These are phyloP conservation scores for Paradendryphiella salina DNA, from an alignment of 2,329 filamentous ascomycete species.

Conservation along the genomic window DNA sequence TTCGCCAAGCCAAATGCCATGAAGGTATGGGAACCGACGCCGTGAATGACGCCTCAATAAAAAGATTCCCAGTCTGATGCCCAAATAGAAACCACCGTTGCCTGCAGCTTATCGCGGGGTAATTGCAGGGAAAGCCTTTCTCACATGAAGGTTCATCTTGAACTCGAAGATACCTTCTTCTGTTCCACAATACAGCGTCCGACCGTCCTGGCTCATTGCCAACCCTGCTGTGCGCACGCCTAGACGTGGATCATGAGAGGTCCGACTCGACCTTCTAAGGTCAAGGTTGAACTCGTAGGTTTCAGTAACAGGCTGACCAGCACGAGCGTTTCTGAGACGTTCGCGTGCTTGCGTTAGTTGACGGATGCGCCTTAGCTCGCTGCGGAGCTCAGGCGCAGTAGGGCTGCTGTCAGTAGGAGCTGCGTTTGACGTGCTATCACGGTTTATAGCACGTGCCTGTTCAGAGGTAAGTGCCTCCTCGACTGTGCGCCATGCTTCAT, in stretches of 20 bases:
- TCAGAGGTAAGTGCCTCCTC: constrained; percentile 52
- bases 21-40: not conserved
- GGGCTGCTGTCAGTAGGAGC: constrained; percentile 22
- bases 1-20: constrained; percentile 10
- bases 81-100: not conserved
- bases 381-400: constrained; percentile 38
- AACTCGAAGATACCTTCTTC: constrained; percentile 79
- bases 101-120: constrained; percentile 38
- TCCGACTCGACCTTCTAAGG: constrained; percentile 31
- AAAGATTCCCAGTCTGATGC: not conserved
- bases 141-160: constrained; percentile 63
- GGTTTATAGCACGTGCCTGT: constrained; percentile 31
- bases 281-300: constrained; percentile 33
- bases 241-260: constrained; percentile 35
- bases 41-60: not conserved
- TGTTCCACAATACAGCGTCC: constrained; percentile 53
- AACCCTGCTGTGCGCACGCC: constrained; percentile 54
- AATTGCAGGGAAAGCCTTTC: constrained; percentile 56
- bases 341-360: constrained; percentile 45
- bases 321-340: constrained; percentile 41
- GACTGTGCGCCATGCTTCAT: constrained; percentile 55
- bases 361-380: constrained; percentile 41
- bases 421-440: constrained; percentile 15
- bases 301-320: constrained; percentile 29
- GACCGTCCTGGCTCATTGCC: constrained; percentile 54